Evolutionary conservation across 148 eudicot genomes (phyloP).

Genomic region (Rhododendron mucronatum): DNA sequence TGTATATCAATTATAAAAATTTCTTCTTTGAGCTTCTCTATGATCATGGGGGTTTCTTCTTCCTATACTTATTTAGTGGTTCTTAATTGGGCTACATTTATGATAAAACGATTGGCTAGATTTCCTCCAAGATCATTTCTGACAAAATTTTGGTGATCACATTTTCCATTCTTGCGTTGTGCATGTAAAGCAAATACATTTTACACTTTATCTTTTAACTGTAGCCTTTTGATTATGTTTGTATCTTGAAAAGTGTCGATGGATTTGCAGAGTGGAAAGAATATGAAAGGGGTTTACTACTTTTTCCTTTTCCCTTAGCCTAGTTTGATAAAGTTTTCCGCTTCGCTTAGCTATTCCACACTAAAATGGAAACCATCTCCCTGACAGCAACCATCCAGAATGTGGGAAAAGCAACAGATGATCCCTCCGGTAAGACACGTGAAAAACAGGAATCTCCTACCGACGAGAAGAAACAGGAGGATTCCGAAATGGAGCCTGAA

Average conservation of each 20-base stretch:
- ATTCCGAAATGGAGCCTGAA: constrained; percentile 16
- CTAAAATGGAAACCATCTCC: constrained; percentile 27
- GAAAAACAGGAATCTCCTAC: constrained; percentile 32
- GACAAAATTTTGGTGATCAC: not conserved
- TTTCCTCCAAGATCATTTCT: not conserved
- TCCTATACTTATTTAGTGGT: not conserved
- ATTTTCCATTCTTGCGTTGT: not conserved
- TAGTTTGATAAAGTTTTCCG: not conserved
- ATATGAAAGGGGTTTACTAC: not conserved
- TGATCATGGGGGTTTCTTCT: not conserved
- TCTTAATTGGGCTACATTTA: not conserved
- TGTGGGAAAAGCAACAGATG: constrained; percentile 32
- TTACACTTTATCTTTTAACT: not conserved
- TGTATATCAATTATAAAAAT: not conserved
- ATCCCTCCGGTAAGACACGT: constrained; percentile 32
- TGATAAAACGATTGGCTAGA: not conserved
- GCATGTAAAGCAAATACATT: not conserved
- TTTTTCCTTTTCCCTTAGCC: not conserved
- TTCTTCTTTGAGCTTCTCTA: not conserved
- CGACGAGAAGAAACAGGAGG: constrained; percentile 39
- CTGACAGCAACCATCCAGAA: constrained; percentile 45
- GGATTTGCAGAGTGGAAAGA: not conserved
- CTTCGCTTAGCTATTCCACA: not conserved
- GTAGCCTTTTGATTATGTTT: not conserved
- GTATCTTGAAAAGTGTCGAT: not conserved